Percentiles rank a stretch among this genome's conserved stretches.
These are phyloP conservation scores for Ophiocordyceps camponoti-saundersi DNA, from an alignment of 2,329 filamentous ascomycete genomes.

Conservation along the genomic window DNA sequence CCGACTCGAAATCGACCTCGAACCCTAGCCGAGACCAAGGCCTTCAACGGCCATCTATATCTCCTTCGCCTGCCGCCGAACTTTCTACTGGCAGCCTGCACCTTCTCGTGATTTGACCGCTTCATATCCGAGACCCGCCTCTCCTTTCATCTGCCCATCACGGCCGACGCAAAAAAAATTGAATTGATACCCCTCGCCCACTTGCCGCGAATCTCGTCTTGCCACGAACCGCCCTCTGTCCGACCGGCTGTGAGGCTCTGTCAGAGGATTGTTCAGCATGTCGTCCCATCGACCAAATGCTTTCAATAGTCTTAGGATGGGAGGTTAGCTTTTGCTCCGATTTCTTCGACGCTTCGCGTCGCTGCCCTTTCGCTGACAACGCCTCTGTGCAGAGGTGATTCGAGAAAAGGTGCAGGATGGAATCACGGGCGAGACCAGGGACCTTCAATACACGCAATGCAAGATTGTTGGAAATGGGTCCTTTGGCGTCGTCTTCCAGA, in stretches of 20 bases:
- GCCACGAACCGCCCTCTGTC: slow-evolving; percentile 8
- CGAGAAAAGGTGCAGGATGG: slow-evolving; percentile 98
- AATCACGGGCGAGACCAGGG: slow-evolving; percentile 86
- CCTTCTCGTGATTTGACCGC: too few relatives aligned
- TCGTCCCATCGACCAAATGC: slow-evolving; percentile 83
- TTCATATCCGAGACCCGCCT: slow-evolving; percentile 3
- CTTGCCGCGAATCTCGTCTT: slow-evolving; percentile 7
- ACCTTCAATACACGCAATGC: slow-evolving; percentile 96
- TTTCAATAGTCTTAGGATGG: slow-evolving; percentile 82
- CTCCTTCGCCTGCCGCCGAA: neutral
- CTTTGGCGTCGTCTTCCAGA: slow-evolving; percentile 97
- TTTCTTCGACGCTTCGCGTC: neutral
- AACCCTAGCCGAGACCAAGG: neutral
- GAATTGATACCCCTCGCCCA: slow-evolving; percentile 12
- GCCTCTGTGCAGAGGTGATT: slow-evolving; percentile 58
- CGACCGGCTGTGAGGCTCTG: slow-evolving; percentile 11
- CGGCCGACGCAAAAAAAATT: slow-evolving; percentile 14
- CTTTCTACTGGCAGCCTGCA: neutral
- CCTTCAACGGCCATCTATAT: neutral
- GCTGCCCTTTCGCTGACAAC: slow-evolving; percentile 9
- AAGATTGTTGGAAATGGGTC: slow-evolving; percentile 99
- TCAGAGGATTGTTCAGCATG: slow-evolving; percentile 33
- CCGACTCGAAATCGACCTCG: neutral
- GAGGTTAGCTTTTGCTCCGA: slow-evolving; percentile 49
- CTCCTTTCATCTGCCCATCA: slow-evolving; percentile 16